phyloP scores from a whole-genome alignment of 2,329 filamentous ascomycete species.

The Colletotrichum gloeosporioides region DNA sequence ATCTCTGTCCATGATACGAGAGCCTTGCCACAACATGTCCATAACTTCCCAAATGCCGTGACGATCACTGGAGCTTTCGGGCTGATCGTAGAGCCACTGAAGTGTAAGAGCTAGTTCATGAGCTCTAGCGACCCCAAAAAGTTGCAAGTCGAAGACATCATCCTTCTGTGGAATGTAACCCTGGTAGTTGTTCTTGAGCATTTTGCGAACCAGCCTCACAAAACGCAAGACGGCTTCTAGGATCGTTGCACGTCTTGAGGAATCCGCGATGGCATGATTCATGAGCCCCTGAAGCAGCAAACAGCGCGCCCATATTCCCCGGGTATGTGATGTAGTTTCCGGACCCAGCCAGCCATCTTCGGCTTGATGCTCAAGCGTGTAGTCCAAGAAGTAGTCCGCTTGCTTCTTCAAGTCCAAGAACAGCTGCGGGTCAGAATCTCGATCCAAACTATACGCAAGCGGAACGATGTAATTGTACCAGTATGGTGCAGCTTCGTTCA shows the following conservation, averaged over 20 bases:
- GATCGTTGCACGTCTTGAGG: constrained; percentile 44
- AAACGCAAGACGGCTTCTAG: constrained; percentile 56
- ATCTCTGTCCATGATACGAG: constrained; percentile 27
- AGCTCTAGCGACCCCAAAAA: constrained; percentile 37
- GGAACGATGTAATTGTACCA: constrained; percentile 67
- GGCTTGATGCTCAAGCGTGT: constrained; percentile 53
- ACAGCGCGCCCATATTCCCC: constrained; percentile 60
- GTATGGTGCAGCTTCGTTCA: constrained; percentile 63
- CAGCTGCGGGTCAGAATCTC: constrained; percentile 30
- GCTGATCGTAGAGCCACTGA: constrained; percentile 45
- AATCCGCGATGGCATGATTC: constrained; percentile 55
- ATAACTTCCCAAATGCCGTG: constrained; percentile 43
- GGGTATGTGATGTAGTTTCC: constrained; percentile 42
- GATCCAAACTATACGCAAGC: constrained; percentile 55
- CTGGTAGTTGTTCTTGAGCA: constrained; percentile 58
- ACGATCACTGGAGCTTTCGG: constrained; percentile 24
- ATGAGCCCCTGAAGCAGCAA: constrained; percentile 52
- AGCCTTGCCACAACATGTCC: constrained; percentile 40
- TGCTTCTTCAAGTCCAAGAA: background rate
- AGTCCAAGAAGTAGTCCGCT: constrained; percentile 42
- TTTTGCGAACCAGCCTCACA: constrained; percentile 53
- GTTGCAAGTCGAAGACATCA: constrained; percentile 43
- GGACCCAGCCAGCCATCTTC: constrained; percentile 64
- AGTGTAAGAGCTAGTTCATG: constrained; percentile 45
- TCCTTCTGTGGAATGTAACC: constrained; percentile 52